These are phyloP conservation scores for Euphorbia neoarborescens DNA, from an alignment of 441 rosid genomes.

Conservation along the genomic window DNA sequence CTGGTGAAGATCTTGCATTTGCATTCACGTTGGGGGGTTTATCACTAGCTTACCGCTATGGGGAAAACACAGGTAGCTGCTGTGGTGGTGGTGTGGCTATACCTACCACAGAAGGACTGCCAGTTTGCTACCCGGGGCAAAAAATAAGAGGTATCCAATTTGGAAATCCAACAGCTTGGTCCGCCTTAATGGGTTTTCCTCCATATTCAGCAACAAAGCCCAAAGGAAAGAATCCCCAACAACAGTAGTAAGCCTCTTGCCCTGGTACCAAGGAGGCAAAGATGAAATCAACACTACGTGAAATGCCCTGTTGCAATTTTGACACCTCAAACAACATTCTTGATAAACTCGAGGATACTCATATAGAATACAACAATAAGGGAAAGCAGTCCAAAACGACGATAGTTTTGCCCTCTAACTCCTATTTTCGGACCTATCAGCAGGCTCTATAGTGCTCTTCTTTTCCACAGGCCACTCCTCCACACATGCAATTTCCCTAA, in stretches of 20 bases:
- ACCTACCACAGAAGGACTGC: background rate
- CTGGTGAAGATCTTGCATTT: background rate
- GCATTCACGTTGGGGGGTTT: background rate
- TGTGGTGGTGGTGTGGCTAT: background rate
- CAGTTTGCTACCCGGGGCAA: conserved; percentile 5
- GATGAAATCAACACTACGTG: conserved; percentile 51
- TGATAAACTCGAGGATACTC: conserved; percentile 81
- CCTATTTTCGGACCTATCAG: conserved; percentile 1
- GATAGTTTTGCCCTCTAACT: conserved; percentile 28
- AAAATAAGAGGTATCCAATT: conserved; percentile 25
- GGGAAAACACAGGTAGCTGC: background rate
- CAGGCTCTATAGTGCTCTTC: conserved; percentile 7
- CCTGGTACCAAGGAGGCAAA: conserved; percentile 78
- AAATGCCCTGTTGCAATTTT: conserved; percentile 59
- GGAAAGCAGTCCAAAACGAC: conserved; percentile 92
- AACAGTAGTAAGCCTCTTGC: conserved; percentile 70
- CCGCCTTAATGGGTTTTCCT: conserved; percentile 5
- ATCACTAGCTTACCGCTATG: background rate
- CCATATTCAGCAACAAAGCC: conserved; percentile 34
- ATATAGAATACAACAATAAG: conserved; percentile 64
- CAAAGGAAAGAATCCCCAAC: conserved; percentile 78
- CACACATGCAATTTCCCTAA: conserved; percentile 41
- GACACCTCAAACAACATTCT: conserved; percentile 65
- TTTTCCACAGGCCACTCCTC: conserved; percentile 23
- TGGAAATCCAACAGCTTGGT: conserved; percentile 11